These are phyloP conservation scores for Geranomyces michiganensis DNA, from an alignment of 192 early-diverging fungal genomes.

Conservation along the genomic window DNA sequence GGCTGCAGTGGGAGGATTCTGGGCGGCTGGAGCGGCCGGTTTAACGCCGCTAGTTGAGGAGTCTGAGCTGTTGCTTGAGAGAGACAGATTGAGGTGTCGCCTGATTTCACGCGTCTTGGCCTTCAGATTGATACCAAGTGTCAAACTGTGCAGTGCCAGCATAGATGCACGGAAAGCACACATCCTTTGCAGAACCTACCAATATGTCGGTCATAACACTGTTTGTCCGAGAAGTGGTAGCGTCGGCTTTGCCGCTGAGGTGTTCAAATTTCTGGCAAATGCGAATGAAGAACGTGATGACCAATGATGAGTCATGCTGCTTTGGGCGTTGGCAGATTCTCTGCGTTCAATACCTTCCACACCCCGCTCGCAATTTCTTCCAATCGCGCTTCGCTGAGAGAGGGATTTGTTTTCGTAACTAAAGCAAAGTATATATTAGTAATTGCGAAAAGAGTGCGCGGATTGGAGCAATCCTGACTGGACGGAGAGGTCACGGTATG, in stretches of 20 bases:
- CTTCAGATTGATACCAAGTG: constrained; percentile 7
- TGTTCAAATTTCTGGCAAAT: constrained; percentile 23
- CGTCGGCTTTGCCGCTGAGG: constrained; percentile 8
- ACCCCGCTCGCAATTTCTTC: constrained; percentile 25
- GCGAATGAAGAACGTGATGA: not conserved
- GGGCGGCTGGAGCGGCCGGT: not conserved
- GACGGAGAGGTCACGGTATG: not conserved
- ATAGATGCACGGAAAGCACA: too few relatives aligned
- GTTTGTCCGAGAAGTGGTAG: constrained; percentile 2
- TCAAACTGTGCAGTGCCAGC: too few relatives aligned
- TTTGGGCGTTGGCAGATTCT: not conserved
- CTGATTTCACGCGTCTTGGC: constrained; percentile 28
- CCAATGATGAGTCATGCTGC: not conserved
- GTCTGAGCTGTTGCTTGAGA: not conserved
- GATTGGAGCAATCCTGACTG: not conserved
- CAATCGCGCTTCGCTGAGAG: constrained; percentile 21
- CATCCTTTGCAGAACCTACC: not conserved
- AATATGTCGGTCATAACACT: constrained; percentile 26
- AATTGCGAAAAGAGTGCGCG: not conserved
- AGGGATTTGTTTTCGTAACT: constrained; percentile 25
- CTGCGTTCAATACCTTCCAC: constrained; percentile 18
- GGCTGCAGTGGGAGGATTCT: not conserved
- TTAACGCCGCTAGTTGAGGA: not conserved
- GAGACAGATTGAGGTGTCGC: constrained; percentile 17
- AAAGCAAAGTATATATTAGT: not conserved